Evolutionary conservation across 108 stramenopile species (phyloP).

Genomic region (Ochromonas danica): DNA sequence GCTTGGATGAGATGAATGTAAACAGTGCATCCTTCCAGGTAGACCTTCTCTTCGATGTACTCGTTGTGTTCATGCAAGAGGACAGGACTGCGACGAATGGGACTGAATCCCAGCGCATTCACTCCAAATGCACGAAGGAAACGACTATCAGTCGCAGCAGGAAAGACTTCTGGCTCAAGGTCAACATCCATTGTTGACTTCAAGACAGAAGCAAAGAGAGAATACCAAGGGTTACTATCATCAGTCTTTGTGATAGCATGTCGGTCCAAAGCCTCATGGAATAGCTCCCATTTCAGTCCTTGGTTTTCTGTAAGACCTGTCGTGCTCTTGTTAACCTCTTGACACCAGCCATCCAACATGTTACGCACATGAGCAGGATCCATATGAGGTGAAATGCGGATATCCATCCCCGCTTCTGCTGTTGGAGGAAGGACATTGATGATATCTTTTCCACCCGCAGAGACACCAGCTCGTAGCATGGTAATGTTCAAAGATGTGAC

Average conservation of each 20-base stretch:
- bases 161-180: conserved; percentile 83
- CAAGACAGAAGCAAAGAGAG: conserved; percentile 68
- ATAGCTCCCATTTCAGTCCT: conserved; percentile 71
- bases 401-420: conserved; percentile 83
- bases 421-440: conserved; percentile 72
- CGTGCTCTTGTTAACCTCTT: conserved; percentile 50
- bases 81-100: conserved; percentile 86
- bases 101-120: conserved; percentile 86
- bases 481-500: conserved; percentile 93
- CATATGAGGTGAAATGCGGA: conserved; percentile 83
- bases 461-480: conserved; percentile 75
- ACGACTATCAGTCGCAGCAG: conserved; percentile 89
- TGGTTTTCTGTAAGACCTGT: neutral
- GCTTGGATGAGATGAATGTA: conserved; percentile 74
- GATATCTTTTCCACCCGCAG: conserved; percentile 63
- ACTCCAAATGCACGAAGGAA: conserved; percentile 81
- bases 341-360: conserved; percentile 81
- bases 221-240: conserved; percentile 82
- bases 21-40: conserved; percentile 81
- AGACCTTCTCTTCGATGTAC: conserved; percentile 76
- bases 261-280: conserved; percentile 51
- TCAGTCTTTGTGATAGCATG: conserved; percentile 71
- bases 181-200: conserved; percentile 57
- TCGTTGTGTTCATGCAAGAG: conserved; percentile 94
- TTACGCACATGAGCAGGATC: conserved; percentile 71